Evolutionary conservation across 805 yeast species (phyloP).

Genomic region (Nakazawaea ambrosiae): DNA sequence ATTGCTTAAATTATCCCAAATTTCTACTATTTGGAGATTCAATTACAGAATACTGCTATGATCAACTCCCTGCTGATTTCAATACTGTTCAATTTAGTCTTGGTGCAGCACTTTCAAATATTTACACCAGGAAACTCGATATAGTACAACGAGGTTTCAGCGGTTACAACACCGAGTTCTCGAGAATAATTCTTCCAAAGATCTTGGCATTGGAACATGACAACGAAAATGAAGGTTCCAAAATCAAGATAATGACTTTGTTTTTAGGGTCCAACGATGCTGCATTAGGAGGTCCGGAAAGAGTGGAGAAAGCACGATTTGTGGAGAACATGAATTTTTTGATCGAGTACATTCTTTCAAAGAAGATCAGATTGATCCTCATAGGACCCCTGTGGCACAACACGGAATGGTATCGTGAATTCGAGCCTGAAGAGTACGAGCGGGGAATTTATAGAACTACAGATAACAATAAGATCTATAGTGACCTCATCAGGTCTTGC

Average conservation of each 20-base stretch:
- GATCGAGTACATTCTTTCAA: constrained; percentile 29
- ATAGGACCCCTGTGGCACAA: constrained; percentile 61
- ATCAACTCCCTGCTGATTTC: constrained; percentile 14
- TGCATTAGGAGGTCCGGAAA: constrained; percentile 33
- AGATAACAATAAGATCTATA: constrained; percentile 38
- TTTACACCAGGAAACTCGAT: constrained; percentile 59
- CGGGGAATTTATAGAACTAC: constrained; percentile 39
- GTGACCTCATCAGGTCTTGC: constrained; percentile 38
- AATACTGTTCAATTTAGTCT: constrained; percentile 16
- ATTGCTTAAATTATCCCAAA: constrained; percentile 1
- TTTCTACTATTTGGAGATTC: constrained; percentile 30
- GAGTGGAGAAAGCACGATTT: constrained; percentile 41
- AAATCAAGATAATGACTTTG: constrained; percentile 39
- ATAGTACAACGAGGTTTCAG: constrained; percentile 67
- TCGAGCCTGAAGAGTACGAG: constrained; percentile 26
- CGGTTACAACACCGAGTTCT: constrained; percentile 72
- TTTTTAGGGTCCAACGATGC: constrained; percentile 85
- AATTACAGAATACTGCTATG: constrained; percentile 25
- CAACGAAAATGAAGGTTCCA: constrained; percentile 19
- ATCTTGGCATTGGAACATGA: constrained; percentile 44
- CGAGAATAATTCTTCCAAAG: constrained; percentile 38
- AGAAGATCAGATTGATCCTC: constrained; percentile 45
- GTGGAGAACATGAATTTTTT: constrained; percentile 38
- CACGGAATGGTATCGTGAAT: constrained; percentile 29
- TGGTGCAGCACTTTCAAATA: constrained; percentile 10